Evolutionary conservation across 176 grass and related monocot species (phyloP).

Genomic region (Musa troglodytarum): DNA sequence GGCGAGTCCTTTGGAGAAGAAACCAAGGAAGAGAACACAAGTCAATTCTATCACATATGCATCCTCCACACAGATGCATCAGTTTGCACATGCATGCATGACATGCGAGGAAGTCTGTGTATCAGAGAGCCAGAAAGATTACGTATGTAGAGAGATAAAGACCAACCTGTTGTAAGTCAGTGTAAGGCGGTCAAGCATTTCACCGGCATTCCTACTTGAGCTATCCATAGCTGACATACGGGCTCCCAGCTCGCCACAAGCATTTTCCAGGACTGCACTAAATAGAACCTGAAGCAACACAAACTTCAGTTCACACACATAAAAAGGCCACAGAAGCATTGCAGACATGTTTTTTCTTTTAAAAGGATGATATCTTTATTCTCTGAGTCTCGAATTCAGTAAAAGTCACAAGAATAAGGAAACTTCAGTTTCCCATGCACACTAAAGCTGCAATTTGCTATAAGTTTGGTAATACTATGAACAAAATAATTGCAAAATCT

Average conservation of each 20-base stretch:
- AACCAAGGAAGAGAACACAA: not conserved
- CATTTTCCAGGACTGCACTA: conserved; percentile 86
- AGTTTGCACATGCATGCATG: too few relatives aligned
- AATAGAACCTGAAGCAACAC: conserved; percentile 55
- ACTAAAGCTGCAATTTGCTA: too few relatives aligned
- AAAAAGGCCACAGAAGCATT: too few relatives aligned
- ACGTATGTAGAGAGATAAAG: not conserved
- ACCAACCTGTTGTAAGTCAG: conserved; percentile 79
- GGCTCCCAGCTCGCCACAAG: conserved; percentile 86
- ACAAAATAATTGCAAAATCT: not conserved
- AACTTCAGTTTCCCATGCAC: too few relatives aligned
- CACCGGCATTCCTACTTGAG: conserved; percentile 90
- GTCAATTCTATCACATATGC: not conserved
- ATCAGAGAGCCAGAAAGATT: too few relatives aligned
- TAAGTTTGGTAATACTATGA: too few relatives aligned
- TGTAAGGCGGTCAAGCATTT: conserved; percentile 92
- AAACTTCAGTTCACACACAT: not conserved
- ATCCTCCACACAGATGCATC: not conserved
- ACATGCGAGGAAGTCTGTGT: too few relatives aligned
- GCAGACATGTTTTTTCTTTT: too few relatives aligned
- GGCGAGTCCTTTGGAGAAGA: conserved; percentile 64
- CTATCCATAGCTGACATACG: conserved; percentile 98
- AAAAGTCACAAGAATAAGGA: too few relatives aligned
- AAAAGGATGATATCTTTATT: too few relatives aligned
- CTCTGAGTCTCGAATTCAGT: too few relatives aligned